Evolutionary conservation across 768 basidiomycete species (phyloP).

Genomic region (Paxillus rubicundulus): DNA sequence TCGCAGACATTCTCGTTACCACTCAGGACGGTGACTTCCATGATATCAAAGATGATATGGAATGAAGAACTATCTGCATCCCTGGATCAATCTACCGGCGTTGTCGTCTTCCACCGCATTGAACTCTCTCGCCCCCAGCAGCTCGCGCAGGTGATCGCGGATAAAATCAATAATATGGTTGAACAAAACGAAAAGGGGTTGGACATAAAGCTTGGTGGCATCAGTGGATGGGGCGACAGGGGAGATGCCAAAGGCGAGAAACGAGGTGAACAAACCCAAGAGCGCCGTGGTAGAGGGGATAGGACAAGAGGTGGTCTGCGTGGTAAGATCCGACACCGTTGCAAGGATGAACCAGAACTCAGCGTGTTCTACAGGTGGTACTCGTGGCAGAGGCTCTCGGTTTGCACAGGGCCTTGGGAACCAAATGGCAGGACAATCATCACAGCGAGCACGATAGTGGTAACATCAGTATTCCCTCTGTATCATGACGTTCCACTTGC

Average conservation of each 20-base stretch:
- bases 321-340: slow-evolving; percentile 39
- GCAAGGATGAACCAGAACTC: slow-evolving; percentile 1
- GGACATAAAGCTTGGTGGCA: slow-evolving; percentile 77
- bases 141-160: slow-evolving; percentile 84
- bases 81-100: slow-evolving; percentile 85
- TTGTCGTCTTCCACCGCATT: slow-evolving; percentile 90
- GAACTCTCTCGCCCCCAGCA: slow-evolving; percentile 88
- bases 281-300: slow-evolving; percentile 74
- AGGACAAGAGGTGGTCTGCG: slow-evolving; percentile 51
- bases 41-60: slow-evolving; percentile 99
- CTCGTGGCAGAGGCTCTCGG: slow-evolving; percentile 72
- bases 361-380: slow-evolving; percentile 44
- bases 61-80: slow-evolving; percentile 92
- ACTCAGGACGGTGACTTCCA: slow-evolving; percentile 67
- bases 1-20: slow-evolving; percentile 87
- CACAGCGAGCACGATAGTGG: slow-evolving; percentile 21
- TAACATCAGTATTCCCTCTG: slow-evolving; percentile 1
- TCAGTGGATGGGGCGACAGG: slow-evolving; percentile 53
- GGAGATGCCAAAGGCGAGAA: slow-evolving; percentile 63
- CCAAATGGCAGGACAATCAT: slow-evolving; percentile 54
- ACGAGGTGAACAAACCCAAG: slow-evolving; percentile 74
- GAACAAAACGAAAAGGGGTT: slow-evolving; percentile 91
- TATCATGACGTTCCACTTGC: slow-evolving; percentile 1
- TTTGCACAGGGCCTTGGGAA: slow-evolving; percentile 83
- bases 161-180: slow-evolving; percentile 80